A percentile compares a stretch with the other conserved stretches of the same genome.
These are phyloP conservation scores for Debaryomyces maramus DNA, from an alignment of 805 yeast genomes.

Conservation along the genomic window DNA sequence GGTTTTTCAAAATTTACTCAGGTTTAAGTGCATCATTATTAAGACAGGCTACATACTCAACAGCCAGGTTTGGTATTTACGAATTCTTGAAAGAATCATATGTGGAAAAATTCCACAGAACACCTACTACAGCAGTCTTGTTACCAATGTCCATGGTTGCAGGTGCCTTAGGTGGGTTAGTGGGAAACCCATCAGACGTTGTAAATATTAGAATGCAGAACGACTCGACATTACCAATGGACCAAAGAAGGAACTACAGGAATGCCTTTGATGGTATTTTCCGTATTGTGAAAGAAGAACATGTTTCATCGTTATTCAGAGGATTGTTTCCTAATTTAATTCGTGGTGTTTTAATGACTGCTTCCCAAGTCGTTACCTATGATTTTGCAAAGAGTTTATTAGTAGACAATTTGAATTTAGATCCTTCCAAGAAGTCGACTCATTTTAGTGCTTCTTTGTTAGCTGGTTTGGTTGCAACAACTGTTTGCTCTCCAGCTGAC, in stretches of 20 bases:
- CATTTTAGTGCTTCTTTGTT: conserved; percentile 76
- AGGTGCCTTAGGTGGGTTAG: conserved; percentile 80
- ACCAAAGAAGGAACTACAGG: conserved; percentile 67
- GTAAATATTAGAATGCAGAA: conserved; percentile 91
- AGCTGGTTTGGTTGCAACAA: conserved; percentile 88
- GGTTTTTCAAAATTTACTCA: conserved; percentile 67
- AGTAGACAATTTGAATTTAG: conserved; percentile 49
- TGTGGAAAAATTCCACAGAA: conserved; percentile 38
- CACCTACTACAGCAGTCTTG: conserved; percentile 58
- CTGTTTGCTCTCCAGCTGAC: conserved; percentile 91
- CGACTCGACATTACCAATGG: conserved; percentile 67
- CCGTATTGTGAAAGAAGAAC: conserved; percentile 62
- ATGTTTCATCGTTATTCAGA: conserved; percentile 56
- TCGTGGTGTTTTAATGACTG: conserved; percentile 86
- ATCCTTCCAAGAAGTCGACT: conserved; percentile 62
- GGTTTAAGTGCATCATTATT: conserved; percentile 81
- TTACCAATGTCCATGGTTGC: conserved; percentile 82
- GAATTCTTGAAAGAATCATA: conserved; percentile 64
- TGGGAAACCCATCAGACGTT: conserved; percentile 87
- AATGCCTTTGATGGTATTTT: conserved; percentile 77
- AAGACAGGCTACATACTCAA: conserved; percentile 86
- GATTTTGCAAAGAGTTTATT: conserved; percentile 68
- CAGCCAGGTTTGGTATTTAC: conserved; percentile 84
- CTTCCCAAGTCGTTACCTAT: conserved; percentile 86
- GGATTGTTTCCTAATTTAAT: conserved; percentile 78